Percentiles rank a stretch among this genome's conserved stretches.
Evolutionary conservation across 2,329 filamentous ascomycete species (phyloP).

Genomic region (Trichoderma sp.): DNA sequence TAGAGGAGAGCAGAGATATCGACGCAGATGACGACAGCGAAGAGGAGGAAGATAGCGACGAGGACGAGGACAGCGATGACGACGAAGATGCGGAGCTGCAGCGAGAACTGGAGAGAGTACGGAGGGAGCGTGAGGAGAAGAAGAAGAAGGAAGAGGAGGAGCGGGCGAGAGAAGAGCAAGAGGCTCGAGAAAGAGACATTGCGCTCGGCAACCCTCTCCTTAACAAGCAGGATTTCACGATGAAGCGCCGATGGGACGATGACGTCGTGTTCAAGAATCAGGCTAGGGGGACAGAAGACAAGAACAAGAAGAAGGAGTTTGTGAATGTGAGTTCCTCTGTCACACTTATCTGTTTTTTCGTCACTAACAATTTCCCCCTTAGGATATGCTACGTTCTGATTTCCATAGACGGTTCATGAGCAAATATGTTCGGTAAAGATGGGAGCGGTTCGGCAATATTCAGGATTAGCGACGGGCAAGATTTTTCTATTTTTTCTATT

Average conservation of each 20-base stretch:
- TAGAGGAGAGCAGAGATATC: conserved; percentile 84
- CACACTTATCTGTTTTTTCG: not conserved
- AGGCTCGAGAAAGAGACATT: conserved; percentile 82
- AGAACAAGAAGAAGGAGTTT: conserved; percentile 86
- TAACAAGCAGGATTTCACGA: conserved; percentile 82
- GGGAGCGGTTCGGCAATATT: not conserved
- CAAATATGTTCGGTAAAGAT: conserved; percentile 57
- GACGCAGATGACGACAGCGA: conserved; percentile 70
- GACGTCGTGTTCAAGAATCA: conserved; percentile 99
- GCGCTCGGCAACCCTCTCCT: conserved; percentile 89
- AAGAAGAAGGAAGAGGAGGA: conserved; percentile 65
- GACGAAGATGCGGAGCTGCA: conserved; percentile 75
- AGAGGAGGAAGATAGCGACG: conserved; percentile 54
- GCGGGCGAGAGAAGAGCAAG: conserved; percentile 75
- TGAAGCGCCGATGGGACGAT: conserved; percentile 95
- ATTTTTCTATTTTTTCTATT: not conserved
- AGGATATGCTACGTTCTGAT: conserved; percentile 88
- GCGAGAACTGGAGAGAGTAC: conserved; percentile 91
- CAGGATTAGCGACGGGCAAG: conserved; percentile 10
- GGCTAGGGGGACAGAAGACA: conserved; percentile 89
- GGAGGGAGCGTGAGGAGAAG: conserved; percentile 61
- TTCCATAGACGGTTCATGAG: conserved; percentile 98
- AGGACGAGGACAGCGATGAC: conserved; percentile 51
- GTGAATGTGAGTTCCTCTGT: conserved; percentile 71
- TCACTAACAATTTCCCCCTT: not conserved